These are phyloP conservation scores for Furcasterigmium sp. DNA, from an alignment of 2,329 filamentous ascomycete species.

Conservation along the genomic window DNA sequence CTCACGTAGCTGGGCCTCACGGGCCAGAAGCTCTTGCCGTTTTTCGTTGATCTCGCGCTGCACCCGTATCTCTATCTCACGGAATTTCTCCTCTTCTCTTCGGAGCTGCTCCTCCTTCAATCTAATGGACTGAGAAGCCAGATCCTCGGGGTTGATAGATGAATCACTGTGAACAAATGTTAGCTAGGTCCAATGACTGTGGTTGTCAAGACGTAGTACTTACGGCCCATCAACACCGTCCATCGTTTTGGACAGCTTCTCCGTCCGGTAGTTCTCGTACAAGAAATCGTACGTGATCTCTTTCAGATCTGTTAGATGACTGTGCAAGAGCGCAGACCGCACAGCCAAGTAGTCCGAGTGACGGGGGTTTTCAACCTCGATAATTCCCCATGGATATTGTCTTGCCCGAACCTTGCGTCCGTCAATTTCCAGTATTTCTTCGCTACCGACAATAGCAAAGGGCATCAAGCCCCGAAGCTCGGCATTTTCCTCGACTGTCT, in stretches of 20 bases:
- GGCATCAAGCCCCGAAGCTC: constrained; percentile 97
- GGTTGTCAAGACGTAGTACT: constrained; percentile 34
- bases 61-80: constrained; percentile 99
- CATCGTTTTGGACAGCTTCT: constrained; percentile 99
- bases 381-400: constrained; percentile 98
- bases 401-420: constrained; percentile 88
- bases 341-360: constrained; percentile 98
- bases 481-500: constrained; percentile 98
- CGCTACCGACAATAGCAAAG: constrained; percentile 96
- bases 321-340: constrained; percentile 92
- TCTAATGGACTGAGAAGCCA: constrained; percentile 93
- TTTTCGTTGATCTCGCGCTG: constrained; percentile 99
- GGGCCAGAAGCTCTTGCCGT: constrained; percentile 93
- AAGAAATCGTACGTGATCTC: constrained; percentile 99
- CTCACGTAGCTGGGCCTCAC: constrained; percentile 97
- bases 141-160: constrained; percentile 96
- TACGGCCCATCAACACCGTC: constrained; percentile 86
- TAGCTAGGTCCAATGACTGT: constrained; percentile 14
- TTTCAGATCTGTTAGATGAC: constrained; percentile 96
- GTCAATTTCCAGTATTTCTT: constrained; percentile 91
- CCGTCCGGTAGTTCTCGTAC: constrained; percentile 99
- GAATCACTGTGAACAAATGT: constrained; percentile 56
- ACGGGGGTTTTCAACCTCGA: constrained; percentile 97
- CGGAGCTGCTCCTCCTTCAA: constrained; percentile 99
- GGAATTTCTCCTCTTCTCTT: constrained; percentile 98